Evolutionary conservation across 164 flowering plant genomes (phyloP).

Genomic region (Buxus sempervirens): DNA sequence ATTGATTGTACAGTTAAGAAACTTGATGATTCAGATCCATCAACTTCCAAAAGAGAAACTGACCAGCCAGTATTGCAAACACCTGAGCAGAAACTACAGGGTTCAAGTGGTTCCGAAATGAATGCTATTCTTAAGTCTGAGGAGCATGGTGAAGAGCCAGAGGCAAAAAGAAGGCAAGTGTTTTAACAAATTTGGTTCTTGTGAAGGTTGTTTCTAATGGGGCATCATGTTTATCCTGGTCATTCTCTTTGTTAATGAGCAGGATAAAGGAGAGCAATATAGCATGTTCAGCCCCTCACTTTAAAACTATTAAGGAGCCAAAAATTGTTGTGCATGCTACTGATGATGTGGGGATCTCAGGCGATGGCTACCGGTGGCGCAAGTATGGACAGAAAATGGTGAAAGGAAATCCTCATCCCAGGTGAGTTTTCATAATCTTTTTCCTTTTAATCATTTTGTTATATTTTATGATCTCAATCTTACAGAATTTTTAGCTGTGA

Average conservation of each 20-base stretch:
- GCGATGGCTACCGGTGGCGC: constrained; percentile 94
- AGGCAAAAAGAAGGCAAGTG: constrained; percentile 54
- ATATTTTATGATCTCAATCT: neutral
- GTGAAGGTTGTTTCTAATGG: neutral
- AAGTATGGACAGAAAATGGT: constrained; percentile 95
- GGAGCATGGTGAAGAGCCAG: constrained; percentile 43
- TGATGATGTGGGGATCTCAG: constrained; percentile 63
- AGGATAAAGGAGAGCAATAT: constrained; percentile 28
- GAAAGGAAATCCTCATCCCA: constrained; percentile 68
- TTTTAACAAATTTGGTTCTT: neutral
- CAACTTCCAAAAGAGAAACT: constrained; percentile 35
- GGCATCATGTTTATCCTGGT: neutral
- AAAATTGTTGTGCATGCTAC: constrained; percentile 78
- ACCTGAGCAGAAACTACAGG: constrained; percentile 33
- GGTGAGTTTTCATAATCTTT: constrained; percentile 34
- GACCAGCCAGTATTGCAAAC: constrained; percentile 11
- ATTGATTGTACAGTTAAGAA: constrained; percentile 19
- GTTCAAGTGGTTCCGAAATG: constrained; percentile 21
- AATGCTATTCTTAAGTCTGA: constrained; percentile 23
- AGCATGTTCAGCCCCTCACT: constrained; percentile 23
- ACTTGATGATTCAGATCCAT: constrained; percentile 33
- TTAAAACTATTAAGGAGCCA: constrained; percentile 57
- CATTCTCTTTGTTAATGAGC: constrained; percentile 3
- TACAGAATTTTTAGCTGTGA: neutral
- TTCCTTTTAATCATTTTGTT: neutral